Base-by-base conservation (phyloP, 208 protist genomes). In the Wallacemonas sp. region DNA sequence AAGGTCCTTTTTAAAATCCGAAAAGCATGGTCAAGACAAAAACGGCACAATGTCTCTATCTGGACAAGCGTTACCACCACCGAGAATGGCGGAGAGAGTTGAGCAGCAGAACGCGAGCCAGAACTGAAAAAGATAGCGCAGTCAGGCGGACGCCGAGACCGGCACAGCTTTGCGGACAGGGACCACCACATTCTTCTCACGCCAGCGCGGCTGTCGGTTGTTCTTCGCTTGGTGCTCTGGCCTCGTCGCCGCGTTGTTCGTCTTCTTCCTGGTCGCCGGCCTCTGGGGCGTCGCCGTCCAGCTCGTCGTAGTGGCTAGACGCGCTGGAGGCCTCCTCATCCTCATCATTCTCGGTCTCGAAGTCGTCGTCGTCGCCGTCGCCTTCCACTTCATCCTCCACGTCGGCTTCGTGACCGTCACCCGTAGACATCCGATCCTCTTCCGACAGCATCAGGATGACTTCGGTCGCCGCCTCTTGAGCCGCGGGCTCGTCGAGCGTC, bases 361-460 rank as follows among this genome's bases (percentile, higher is more conserved):
- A 3, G 55, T 57, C 62, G 22, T 68, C 68, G 34, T 52, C 65
- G 42, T 73, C 62, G 13, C 61, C 68, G 13, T 24, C 60, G 22
- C 75, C 73, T 27, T 36, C 59, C 33, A 48, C 74, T 33, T 71
- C 79, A 48, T 79, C 73, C 34, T 89, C 81, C 15, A 62, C 62
- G 38, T 87, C 78, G 2, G 70, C 81, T 2, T 72, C 69, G 46
- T 78, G 63, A 1, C 76, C 83, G 32, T 84, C 83, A 55, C 78
- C 83, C n/a, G 19, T 83, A 1, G 71, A 82, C 12, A 87, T 53
- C 0, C 70, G 64, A 33, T 87, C 79, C 24, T 93, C 83, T 58
- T 89, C 79, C 1, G 87, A 91, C 26, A 93, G 71, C 6, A 91
- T 63, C 9, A 71, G 73, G 50, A 93, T 91, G 26, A 93, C 73